Conservation (phyloP, 2,329 filamentous ascomycete genomes). For the Periconia macrospinosa region DNA sequence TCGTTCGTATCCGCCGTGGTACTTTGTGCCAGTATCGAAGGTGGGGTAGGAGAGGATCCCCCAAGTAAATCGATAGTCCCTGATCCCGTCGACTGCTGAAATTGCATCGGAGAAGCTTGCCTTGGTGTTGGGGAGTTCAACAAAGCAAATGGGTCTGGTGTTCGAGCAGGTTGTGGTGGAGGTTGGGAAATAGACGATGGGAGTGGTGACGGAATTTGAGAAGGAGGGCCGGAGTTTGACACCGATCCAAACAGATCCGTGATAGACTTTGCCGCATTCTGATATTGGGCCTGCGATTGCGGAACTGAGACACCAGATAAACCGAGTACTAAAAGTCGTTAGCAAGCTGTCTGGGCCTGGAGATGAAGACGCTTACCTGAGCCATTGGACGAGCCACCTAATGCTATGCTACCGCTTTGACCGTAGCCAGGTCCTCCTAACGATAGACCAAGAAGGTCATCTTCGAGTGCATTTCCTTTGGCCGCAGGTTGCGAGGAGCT, state of each 20-base stretch:
- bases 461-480: conserved; percentile 72
- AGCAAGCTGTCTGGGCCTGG: conserved; percentile 5
- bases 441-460: conserved; percentile 87
- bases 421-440: conserved; percentile 70
- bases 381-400: conserved; percentile 67
- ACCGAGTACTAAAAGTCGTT: conserved; percentile 28
- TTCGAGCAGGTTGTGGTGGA: conserved; percentile 36
- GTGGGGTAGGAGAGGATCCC: conserved; percentile 26
- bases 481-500: conserved; percentile 48
- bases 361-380: conserved; percentile 25
- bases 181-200: conserved; percentile 43
- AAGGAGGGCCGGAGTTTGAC: conserved; percentile 40
- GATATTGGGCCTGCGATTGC: conserved; percentile 41
- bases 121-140: conserved; percentile 57
- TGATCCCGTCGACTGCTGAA: conserved; percentile 44
- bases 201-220: conserved; percentile 51
- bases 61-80: conserved; percentile 41
- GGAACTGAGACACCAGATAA: conserved; percentile 37
- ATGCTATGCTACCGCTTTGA: conserved; percentile 77
- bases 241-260: conserved; percentile 61
- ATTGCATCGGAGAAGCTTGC: conserved; percentile 53
- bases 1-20: conserved; percentile 65
- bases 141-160: conserved; percentile 64
- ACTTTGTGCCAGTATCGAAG: conserved; percentile 29
- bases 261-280: conserved; percentile 53